These are phyloP conservation scores for Leucosporidium scottii DNA, from an alignment of 768 basidiomycete species.

Conservation along the genomic window DNA sequence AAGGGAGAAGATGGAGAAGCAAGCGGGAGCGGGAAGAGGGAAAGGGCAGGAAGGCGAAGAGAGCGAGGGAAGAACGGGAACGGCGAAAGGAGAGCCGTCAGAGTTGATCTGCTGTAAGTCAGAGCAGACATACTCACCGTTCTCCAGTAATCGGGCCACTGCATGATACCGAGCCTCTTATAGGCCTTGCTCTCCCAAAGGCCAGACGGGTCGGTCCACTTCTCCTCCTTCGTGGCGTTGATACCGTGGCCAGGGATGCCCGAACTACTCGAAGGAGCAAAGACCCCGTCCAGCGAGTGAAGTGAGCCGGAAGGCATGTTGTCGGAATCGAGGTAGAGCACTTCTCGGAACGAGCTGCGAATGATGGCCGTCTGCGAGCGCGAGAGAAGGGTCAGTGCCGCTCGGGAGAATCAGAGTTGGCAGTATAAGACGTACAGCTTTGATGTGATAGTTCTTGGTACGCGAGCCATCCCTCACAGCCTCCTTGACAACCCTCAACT, in stretches of 20 bases:
- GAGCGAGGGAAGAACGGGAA: too few species aligned
- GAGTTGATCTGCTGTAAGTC: too few species aligned
- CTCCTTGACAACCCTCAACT: slow-evolving; percentile 35
- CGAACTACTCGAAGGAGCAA: not conserved
- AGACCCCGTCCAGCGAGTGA: not conserved
- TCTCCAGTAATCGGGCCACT: slow-evolving; percentile 42
- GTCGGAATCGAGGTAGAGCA: slow-evolving; percentile 43
- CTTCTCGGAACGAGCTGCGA: slow-evolving; percentile 40
- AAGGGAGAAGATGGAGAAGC: not conserved
- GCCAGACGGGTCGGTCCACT: slow-evolving; percentile 6
- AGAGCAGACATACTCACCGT: too few species aligned
- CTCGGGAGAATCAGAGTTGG: not conserved
- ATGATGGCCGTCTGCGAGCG: slow-evolving; percentile 39
- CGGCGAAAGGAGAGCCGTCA: too few species aligned
- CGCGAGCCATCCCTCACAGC: slow-evolving; percentile 18
- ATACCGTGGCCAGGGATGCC: not conserved
- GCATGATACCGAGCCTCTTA: slow-evolving; percentile 40
- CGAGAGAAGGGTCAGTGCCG: not conserved
- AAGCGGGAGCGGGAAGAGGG: not conserved
- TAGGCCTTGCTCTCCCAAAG: slow-evolving; percentile 38
- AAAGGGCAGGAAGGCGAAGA: not conserved
- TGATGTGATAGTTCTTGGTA: slow-evolving; percentile 35
- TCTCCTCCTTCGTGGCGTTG: not conserved
- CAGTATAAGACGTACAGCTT: not conserved
- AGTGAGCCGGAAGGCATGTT: slow-evolving; percentile 35